Percentiles rank a stretch among this genome's conserved stretches.
These are phyloP conservation scores for Ganoderma sinense DNA, from an alignment of 1,284 basidiomycete species.

Conservation along the genomic window DNA sequence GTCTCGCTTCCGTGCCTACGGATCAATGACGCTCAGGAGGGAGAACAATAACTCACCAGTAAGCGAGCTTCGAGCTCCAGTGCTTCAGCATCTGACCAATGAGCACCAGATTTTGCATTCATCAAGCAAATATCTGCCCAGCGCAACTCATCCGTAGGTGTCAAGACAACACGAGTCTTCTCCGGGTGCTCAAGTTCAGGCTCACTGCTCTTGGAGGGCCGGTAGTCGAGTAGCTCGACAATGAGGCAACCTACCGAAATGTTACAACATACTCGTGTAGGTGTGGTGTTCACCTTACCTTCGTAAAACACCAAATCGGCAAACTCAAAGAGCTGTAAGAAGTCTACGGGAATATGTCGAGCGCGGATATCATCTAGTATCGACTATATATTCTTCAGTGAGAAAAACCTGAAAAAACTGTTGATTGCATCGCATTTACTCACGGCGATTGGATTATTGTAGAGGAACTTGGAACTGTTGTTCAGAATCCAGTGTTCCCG, in stretches of 20 bases:
- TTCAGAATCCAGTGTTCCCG: constrained; percentile 82
- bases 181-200: constrained; percentile 62
- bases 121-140: constrained; percentile 79
- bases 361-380: constrained; percentile 81
- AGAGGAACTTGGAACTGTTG: constrained; percentile 77
- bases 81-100: constrained; percentile 74
- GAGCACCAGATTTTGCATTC: constrained; percentile 60
- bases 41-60: constrained; percentile 55
- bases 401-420: too few species aligned
- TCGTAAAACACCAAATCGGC: constrained; percentile 80
- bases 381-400: constrained; percentile 52
- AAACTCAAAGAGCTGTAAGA: constrained; percentile 77
- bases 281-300: constrained; percentile 50
- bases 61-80: constrained; percentile 76
- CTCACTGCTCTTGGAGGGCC: constrained; percentile 62
- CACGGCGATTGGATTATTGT: constrained; percentile 81
- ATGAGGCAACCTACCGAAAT: constrained; percentile 72
- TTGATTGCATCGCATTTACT: not conserved
- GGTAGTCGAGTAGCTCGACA: constrained; percentile 79
- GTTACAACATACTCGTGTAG: not conserved
- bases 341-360: constrained; percentile 82
- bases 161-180: constrained; percentile 72
- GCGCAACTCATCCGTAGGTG: constrained; percentile 75
- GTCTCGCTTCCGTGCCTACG: not conserved
- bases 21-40: not conserved